Evolutionary conservation across 345 rosid genomes (phyloP), one percentile per base, ranked within the genome.

Genomic region (Salix exigua): DNA sequence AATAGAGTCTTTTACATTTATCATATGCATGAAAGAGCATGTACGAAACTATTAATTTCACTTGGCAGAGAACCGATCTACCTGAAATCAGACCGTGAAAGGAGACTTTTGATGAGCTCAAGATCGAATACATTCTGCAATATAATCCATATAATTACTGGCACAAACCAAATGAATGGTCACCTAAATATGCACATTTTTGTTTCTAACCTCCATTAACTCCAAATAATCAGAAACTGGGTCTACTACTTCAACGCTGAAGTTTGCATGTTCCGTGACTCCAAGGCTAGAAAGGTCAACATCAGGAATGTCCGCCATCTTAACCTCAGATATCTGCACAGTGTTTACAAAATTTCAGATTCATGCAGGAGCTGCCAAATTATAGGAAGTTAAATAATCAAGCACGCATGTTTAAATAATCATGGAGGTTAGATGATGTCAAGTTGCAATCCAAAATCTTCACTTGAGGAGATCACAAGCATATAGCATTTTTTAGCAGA

Each of bases 91-190:
- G 97, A 70, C 77, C 81, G 85, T 74, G 89, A 86, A 72, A 96
- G 86, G 68, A 91, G 98, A 77, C 87, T 87, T 87, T 77, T 89
- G 87, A 93, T 91, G 76, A 95, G 91, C 55, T 85, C 82, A 79
- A 96, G 93, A 82, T 96, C 98, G 74, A 96, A 93, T 69, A 93
- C 96, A n/a, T 77, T 81, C 96, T 92, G 97, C 91, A 87, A 19
- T 84, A 67, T 70, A 81, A 30, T 77, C 71, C 70, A 84, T 25
- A 78, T 35, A 65, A 18, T 85, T 46, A 82, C 42, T 71, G 66
- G 69, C 26, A 53, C n/a, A 16, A 30, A 66, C 78, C 62, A 70
- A 71, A 73, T 23, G 51, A 72, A 46, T 37, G 53, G 61, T 63
- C 66, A 79, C 48, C 33, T 25, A 63, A 75, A 72, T 26, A 35